Conservation (phyloP, 164 flowering plant genomes). For the Protea cynaroides region DNA sequence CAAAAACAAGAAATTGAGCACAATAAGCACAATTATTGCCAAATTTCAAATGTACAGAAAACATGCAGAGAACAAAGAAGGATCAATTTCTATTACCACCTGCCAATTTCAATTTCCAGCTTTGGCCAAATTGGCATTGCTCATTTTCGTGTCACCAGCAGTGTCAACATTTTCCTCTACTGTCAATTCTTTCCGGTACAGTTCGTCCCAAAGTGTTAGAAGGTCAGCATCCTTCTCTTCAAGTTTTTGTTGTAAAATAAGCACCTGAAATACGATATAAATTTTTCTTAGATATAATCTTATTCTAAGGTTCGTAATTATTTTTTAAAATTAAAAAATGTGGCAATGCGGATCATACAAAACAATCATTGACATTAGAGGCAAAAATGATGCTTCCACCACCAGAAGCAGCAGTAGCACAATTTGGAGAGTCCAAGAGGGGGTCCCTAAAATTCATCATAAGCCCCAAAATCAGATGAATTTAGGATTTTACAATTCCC, state of each 20-base stretch:
- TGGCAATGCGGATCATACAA: no score
- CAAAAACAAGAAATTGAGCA: no score
- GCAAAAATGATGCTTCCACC: no score
- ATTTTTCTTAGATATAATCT: background rate
- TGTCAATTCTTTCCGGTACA: conserved; percentile 23
- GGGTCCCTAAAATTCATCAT: no score
- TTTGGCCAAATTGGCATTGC: conserved; percentile 22
- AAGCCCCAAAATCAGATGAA: no score
- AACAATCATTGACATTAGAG: no score
- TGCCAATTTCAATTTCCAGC: conserved; percentile 13
- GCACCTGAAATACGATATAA: conserved; percentile 38
- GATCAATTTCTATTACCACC: background rate
- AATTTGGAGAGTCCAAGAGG: no score
- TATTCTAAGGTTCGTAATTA: background rate
- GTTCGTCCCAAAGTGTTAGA: conserved; percentile 42
- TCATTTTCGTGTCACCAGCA: conserved; percentile 17
- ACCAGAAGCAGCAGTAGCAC: no score
- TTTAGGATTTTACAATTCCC: no score
- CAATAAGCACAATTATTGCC: background rate
- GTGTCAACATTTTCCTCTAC: conserved; percentile 32
- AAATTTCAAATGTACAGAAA: background rate
- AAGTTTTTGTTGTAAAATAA: conserved; percentile 55
- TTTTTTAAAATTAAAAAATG: no score
- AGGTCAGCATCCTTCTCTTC: conserved; percentile 66
- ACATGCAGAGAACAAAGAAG: background rate